Evolutionary conservation across 768 basidiomycete genomes (phyloP).

Genomic region (Obba rivulosa): DNA sequence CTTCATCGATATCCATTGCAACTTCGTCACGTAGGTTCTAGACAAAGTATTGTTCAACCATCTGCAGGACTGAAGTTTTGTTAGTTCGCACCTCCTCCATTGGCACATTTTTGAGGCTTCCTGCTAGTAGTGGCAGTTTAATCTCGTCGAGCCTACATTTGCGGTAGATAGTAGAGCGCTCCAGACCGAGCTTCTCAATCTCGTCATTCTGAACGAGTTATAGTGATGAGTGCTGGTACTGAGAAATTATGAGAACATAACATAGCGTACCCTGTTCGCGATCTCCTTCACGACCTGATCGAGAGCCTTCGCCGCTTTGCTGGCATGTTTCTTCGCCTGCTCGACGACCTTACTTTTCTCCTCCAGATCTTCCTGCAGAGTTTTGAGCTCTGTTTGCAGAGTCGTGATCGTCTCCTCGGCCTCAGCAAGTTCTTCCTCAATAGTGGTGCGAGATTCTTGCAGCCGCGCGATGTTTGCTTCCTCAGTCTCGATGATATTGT

Average conservation of each 20-base stretch:
- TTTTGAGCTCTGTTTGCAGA: conserved; percentile 58
- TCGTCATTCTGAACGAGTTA: conserved; percentile 62
- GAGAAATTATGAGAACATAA: neutral
- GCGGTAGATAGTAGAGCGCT: conserved; percentile 82
- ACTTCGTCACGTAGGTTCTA: conserved; percentile 81
- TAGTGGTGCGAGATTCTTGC: conserved; percentile 46
- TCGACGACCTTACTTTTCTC: conserved; percentile 73
- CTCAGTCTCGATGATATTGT: conserved; percentile 48
- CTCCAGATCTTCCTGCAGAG: conserved; percentile 58
- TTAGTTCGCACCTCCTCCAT: conserved; percentile 78
- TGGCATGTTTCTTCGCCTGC: conserved; percentile 63
- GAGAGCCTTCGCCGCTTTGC: conserved; percentile 66
- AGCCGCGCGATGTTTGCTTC: conserved; percentile 46
- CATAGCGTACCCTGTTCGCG: conserved; percentile 62
- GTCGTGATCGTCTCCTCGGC: conserved; percentile 49
- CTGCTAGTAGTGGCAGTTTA: conserved; percentile 67
- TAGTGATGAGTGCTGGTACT: neutral
- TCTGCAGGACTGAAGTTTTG: neutral
- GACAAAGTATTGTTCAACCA: neutral
- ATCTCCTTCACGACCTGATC: conserved; percentile 93
- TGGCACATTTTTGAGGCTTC: conserved; percentile 80
- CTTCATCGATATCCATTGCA: conserved; percentile 89
- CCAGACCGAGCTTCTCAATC: conserved; percentile 82
- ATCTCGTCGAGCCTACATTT: conserved; percentile 94
- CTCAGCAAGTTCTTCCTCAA: conserved; percentile 55